Percentiles rank a stretch among this genome's conserved stretches.
Evolutionary conservation across 257 asterid genomes (phyloP).

Genomic region (Ophiorrhiza pumila): DNA sequence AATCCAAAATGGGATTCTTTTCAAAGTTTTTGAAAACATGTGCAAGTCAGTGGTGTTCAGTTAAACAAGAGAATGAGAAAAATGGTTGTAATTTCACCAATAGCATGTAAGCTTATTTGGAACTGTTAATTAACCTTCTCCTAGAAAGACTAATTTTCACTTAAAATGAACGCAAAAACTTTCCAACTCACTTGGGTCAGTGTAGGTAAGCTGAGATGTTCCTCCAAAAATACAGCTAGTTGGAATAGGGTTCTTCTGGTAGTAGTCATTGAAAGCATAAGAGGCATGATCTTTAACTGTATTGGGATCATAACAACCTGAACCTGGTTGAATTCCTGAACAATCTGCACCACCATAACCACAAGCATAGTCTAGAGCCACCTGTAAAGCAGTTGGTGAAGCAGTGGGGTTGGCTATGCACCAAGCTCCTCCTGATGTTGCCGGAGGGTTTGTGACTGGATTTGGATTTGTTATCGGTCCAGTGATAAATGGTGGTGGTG

Average conservation of each 20-base stretch:
- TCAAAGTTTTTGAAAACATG: neutral
- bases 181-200: constrained; percentile 80
- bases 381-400: constrained; percentile 78
- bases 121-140: neutral
- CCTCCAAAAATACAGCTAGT: constrained; percentile 95
- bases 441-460: constrained; percentile 32
- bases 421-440: constrained; percentile 69
- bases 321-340: constrained; percentile 66
- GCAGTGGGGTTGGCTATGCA: constrained; percentile 73
- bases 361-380: constrained; percentile 95
- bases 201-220: constrained; percentile 59
- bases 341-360: constrained; percentile 97
- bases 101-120: neutral
- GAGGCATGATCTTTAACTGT: constrained; percentile 83
- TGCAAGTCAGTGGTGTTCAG: neutral
- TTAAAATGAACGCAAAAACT: constrained; percentile 6
- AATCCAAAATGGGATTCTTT: neutral
- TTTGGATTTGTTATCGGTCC: constrained; percentile 21
- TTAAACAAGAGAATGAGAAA: neutral
- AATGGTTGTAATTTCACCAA: neutral
- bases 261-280: constrained; percentile 82
- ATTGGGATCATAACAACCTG: constrained; percentile 68
- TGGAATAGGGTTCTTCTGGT: constrained; percentile 82
- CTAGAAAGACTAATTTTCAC: too few species aligned
- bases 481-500: constrained; percentile 13